Evolutionary conservation across 768 basidiomycete genomes (phyloP), one percentile per base, ranked within the genome.

Genomic region (Naganishia friedmannii): DNA sequence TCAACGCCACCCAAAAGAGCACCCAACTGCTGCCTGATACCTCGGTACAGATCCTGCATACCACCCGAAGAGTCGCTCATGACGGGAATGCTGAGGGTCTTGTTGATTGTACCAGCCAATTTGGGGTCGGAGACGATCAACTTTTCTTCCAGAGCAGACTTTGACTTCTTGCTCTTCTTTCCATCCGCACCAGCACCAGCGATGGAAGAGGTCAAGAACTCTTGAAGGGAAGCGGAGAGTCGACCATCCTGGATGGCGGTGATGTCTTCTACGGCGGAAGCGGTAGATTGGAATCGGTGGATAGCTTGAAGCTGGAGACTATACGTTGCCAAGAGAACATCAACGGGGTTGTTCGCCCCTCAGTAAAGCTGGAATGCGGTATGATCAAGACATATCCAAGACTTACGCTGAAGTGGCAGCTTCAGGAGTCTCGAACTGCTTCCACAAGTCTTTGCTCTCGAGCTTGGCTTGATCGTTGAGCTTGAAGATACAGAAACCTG

Each of bases 261-360:
- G 74, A 98, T 88, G 80, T 99, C 96, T 83, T 98, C 96, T 13
- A 99, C 95, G 26, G 96, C 96, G 15, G 88, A 88, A 29, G 93
- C 96, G 19, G 96, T 99, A 39, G 94, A 95, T 26, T 90, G 90
- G 82, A 99, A 99, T 65, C 93, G 90, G 83, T 99, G 96, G 60
- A 98, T 84, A 42, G 93, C 92, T 81, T 94, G 93, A 68, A 99
- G 84, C 82, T 95, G 96, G 70, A 99, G 84, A 67, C 95, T 97
- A 74, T 65, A 17, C 15, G 15, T 42, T 2, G 42, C 12, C 26
- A 53, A 42, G 9, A 67, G 39, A 55, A 51, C 65, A 67, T 53
- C 48, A 67, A 55, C 51, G 39, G 55, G 39, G 54, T 66, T 31
- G 23, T 54, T n/a, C 31, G 51, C 53, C 60, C 57, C 60, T 63